Conservation (phyloP, 768 basidiomycete genomes). For the Goffeauzyma gilvescens region DNA sequence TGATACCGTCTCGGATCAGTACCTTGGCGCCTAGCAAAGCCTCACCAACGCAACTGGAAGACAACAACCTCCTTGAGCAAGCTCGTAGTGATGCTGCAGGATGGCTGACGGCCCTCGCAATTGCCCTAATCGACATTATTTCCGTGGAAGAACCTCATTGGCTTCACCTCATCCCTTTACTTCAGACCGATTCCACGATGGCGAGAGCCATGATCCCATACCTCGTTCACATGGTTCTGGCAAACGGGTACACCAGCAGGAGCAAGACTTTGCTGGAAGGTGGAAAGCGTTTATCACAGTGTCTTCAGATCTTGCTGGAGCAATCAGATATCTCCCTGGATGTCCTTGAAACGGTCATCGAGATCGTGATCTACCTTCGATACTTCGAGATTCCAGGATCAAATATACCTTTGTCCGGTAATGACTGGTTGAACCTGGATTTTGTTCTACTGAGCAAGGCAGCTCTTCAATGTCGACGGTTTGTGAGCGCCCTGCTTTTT, state of each 20-base stretch:
- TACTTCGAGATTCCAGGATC: conserved; percentile 38
- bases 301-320: conserved; percentile 43
- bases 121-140: conserved; percentile 44
- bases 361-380: conserved; percentile 62
- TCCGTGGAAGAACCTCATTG: conserved; percentile 45
- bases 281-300: conserved; percentile 34
- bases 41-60: not conserved
- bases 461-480: conserved; percentile 60
- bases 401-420: conserved; percentile 23
- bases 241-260: conserved; percentile 7
- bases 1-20: not conserved
- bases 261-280: not conserved
- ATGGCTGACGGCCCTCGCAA: conserved; percentile 49
- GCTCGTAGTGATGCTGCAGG: not conserved
- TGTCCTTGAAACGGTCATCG: conserved; percentile 43
- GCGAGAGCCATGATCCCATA: conserved; percentile 53
- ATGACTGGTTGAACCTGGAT: conserved; percentile 60
- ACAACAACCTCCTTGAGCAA: no score
- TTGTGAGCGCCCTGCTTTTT: conserved; percentile 75
- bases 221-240: conserved; percentile 51
- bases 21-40: not conserved
- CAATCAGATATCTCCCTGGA: conserved; percentile 33
- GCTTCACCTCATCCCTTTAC: conserved; percentile 44
- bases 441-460: conserved; percentile 50
- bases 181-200: conserved; percentile 41